Evolutionary conservation across 2,329 filamentous ascomycete genomes (phyloP), one percentile per base, ranked within the genome.

Genomic region (Aspergillus ruber): DNA sequence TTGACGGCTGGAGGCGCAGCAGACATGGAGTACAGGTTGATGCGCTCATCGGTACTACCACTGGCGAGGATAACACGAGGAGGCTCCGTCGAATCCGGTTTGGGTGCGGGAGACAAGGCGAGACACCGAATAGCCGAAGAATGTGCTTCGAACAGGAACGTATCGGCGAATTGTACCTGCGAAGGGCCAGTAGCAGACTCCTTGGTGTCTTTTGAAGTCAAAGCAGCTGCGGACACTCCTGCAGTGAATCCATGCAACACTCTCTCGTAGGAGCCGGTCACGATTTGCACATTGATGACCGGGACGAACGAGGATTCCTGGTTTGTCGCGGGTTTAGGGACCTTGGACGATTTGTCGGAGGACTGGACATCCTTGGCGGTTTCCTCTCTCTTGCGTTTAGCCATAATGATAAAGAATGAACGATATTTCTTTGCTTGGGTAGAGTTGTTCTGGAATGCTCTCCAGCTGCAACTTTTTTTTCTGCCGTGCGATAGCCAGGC

Each of bases 81-180:
- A n/a, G 84, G 54, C 76, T 81, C 10, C 74, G 76, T 48, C 74
- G 65, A 62, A 50, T 69, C 64, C 35, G 63, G 60, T 17, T 78
- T 79, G 10, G 88, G 87, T 0, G 86, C 76, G 3, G 86, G 85
- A 7, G 91, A 96, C 51, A 96, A 72, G 20, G 90, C 89, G 29
- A 98, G 78, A 64, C 88, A 94, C 59, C 90, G 86, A 65, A 98
- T 88, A 4, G 93, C 85, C 10, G 90, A 94, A 48, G 83, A 79
- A 71, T 98, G 93, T 12, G 93, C 90, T 63, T 90, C 88, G 79
- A 98, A 96, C 48, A 98, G 80, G 68, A 98, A 98, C 0, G 88
- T 91, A 68, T 97, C 91, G 56, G 88, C 81, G 64, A 96, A 97
- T 44, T 83, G 77, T 46, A 84, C 75, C 7, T 10, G 36, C 13